Percentiles rank a stretch among this genome's conserved stretches.
Evolutionary conservation across 805 yeast species (phyloP).

Genomic region (Candida orba): DNA sequence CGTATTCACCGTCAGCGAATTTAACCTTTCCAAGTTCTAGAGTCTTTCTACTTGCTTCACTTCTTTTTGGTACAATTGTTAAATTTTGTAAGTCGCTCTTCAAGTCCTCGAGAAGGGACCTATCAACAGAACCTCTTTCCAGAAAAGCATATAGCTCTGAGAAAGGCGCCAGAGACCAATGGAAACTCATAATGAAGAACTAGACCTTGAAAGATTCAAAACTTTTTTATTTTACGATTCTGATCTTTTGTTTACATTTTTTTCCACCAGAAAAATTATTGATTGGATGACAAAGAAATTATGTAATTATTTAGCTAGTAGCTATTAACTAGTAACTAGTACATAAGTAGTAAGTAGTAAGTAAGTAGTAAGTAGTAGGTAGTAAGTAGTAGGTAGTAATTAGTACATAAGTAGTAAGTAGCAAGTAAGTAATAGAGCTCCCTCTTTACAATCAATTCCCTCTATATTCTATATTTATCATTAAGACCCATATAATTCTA

Average conservation of each 20-base stretch:
- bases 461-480: background rate
- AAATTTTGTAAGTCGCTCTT: slow-evolving; percentile 39
- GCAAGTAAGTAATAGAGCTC: too few relatives aligned
- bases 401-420: too few relatives aligned
- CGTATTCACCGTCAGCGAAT: slow-evolving; percentile 50
- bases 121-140: slow-evolving; percentile 10
- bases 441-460: too few relatives aligned
- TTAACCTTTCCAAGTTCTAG: slow-evolving; percentile 40
- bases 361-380: too few relatives aligned
- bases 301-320: background rate
- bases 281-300: background rate
- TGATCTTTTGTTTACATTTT: slow-evolving; percentile 7
- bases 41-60: slow-evolving; percentile 37
- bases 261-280: background rate
- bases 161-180: slow-evolving; percentile 19
- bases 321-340: too few relatives aligned
- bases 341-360: too few relatives aligned
- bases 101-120: slow-evolving; percentile 22
- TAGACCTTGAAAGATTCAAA: background rate
- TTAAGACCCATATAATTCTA: background rate
- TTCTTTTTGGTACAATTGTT: slow-evolving; percentile 36
- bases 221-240: background rate
- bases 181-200: slow-evolving; percentile 10
- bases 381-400: background rate
- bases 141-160: slow-evolving; percentile 13